Base-by-base conservation (phyloP, 495 filamentous ascomycete genomes). In the Bacidia rubella region DNA sequence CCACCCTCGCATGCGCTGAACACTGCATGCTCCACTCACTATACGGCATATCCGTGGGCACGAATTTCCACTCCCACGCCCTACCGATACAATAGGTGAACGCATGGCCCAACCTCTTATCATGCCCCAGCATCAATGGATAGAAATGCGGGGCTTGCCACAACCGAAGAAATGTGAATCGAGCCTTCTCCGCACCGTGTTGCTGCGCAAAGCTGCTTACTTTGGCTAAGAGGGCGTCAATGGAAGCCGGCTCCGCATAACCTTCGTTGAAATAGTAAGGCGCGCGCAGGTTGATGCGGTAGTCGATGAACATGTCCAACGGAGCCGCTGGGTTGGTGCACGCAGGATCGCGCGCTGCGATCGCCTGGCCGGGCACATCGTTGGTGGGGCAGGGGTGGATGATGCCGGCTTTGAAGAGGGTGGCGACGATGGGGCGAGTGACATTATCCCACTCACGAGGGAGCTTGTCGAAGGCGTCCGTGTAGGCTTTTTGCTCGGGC, bases 81-180 rank as follows among this genome's bases (percentile, higher is more conserved):
- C 74, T 64, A 0, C 61, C 67, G 2, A 64, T 24, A 44, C 59
- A 55, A 55, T 75, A 71, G 0, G 66, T 39, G 60, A 76, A 74
- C 10, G 68, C 52, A 7, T 52, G 60, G 1, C 49, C 53, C 17
- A 55, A 44, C 4, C 66, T 62, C 32, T 63, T 68, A 7, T 63
- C 48, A 7, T 48, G 43, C 17, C 66, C 65, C n/a, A 74, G 25
- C 71, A 72, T 72, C 40, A 70, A 63, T 0, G 72, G 72, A 47
- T 72, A 75, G 62, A 72, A 77, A 53, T 74, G 68, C 20, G 70
- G 65, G 4, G 73, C 67, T 5, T 68, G 71, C 73, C 71, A 77
- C 25, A 74, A 59, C 23, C 70, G 64, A 3, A 74, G 65, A 15
- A 74, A 35, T 0, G 71, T 65, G 59, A 75, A 75, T 21, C 68